Base-by-base conservation (phyloP, 805 yeast species). In the Yamadazyma sp. region DNA sequence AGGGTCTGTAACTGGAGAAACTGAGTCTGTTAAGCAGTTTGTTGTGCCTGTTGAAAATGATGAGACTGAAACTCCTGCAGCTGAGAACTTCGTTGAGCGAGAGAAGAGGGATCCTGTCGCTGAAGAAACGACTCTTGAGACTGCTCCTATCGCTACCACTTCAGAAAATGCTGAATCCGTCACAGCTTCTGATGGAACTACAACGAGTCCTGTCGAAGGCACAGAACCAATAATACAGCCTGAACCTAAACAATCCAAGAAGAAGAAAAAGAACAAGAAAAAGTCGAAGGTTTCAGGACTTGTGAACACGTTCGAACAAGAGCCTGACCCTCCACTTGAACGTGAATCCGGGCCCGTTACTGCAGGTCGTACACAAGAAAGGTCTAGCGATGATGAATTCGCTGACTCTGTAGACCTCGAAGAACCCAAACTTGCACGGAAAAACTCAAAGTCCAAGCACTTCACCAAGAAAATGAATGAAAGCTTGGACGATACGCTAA, bases 401-500 rank as follows among this genome's bases (percentile, higher is more conserved):
- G 28, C 35, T 8, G 50, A 46, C 22, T 38, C 50, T 1, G 41
- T 37, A n/a, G 50, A 46, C 14, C 27, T 14, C n/a, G 37, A 40
- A 13, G 14, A 7, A 20, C 22, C 33, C 18, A 17, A 39, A 14
- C 30, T 62, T 26, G 38, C 48, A 19, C 45, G 66, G 14, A 54
- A 53, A 32, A 59, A 59, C 25, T 57, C 67, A 32, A 61, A 50
- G 44, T 50, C 64, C 20, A 65, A 64, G 48, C 57, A 55, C 44
- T 64, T 66, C 44, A 52, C 59, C 33, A 44, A 50, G 30, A 61
- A 62, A 38, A 48, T 67, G 34, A 55, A 63, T 44, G 55, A 44
- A 28, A 68, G 58, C 22, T 45, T 67, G 35, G 64, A 67, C 32
- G 54, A 55, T 36, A 67, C 73, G 3, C 43, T 67, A 33, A 59